These are phyloP conservation scores for Aspergillus campestris DNA, from an alignment of 495 filamentous ascomycete genomes.

Conservation along the genomic window DNA sequence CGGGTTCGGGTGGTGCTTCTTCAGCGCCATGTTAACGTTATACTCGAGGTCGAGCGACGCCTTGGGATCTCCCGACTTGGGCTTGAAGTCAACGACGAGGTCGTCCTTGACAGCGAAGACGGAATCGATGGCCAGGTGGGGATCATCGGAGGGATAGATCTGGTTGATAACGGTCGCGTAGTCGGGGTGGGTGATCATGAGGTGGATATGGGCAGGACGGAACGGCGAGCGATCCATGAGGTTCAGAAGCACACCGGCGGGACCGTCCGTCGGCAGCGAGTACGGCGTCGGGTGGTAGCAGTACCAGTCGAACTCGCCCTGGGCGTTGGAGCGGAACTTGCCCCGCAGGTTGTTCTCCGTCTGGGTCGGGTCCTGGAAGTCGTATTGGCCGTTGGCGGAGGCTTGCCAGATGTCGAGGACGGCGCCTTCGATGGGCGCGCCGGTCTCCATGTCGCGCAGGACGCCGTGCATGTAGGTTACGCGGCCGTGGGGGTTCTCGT, in stretches of 20 bases:
- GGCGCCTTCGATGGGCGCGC: slow-evolving; percentile 58
- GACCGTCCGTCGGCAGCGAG: slow-evolving; percentile 67
- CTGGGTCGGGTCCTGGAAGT: slow-evolving; percentile 80
- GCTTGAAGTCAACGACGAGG: slow-evolving; percentile 55
- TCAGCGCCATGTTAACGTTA: slow-evolving; percentile 38
- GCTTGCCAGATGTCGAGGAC: slow-evolving; percentile 85
- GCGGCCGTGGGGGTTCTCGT: slow-evolving; percentile 53
- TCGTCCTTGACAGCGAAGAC: slow-evolving; percentile 62
- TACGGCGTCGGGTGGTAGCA: slow-evolving; percentile 78
- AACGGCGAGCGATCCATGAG: slow-evolving; percentile 60
- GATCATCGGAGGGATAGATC: slow-evolving; percentile 55
- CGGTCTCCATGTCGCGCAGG: slow-evolving; percentile 63
- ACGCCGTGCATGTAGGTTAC: slow-evolving; percentile 69
- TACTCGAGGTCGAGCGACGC: slow-evolving; percentile 38
- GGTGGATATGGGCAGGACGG: slow-evolving; percentile 42
- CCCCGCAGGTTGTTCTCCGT: slow-evolving; percentile 73
- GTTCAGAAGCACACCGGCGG: slow-evolving; percentile 58
- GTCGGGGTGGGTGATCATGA: slow-evolving; percentile 42
- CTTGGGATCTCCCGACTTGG: slow-evolving; percentile 40
- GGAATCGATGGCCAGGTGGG: slow-evolving; percentile 53
- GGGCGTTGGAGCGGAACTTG: slow-evolving; percentile 69
- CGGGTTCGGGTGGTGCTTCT: slow-evolving; percentile 42
- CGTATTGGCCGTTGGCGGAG: slow-evolving; percentile 76
- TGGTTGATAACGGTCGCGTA: slow-evolving; percentile 52
- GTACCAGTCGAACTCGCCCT: slow-evolving; percentile 72